phyloP scores from a whole-genome alignment of 768 basidiomycete species.

The Kwoniella dendrophila region DNA sequence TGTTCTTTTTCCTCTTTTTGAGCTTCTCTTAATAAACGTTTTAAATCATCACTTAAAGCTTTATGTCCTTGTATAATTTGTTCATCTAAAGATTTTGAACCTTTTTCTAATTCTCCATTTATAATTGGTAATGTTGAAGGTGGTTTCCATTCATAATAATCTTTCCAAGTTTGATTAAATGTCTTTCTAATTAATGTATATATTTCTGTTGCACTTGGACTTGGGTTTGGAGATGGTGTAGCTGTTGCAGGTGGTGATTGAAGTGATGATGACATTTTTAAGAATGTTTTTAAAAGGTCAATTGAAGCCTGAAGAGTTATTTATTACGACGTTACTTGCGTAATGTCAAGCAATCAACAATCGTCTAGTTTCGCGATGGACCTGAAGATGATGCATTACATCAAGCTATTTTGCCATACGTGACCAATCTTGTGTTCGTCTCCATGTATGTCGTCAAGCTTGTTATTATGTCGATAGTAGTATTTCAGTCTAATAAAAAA shows the following conservation, averaged over 20 bases:
- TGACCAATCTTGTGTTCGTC: no score
- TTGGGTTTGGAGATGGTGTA: slow-evolving; percentile 3
- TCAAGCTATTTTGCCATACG: no score
- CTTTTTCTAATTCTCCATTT: slow-evolving; percentile 2
- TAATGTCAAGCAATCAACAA: no score
- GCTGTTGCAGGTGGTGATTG: slow-evolving; percentile 4
- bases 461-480: no score
- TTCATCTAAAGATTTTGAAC: background rate
- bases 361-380: no score
- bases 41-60: background rate
- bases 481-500: no score
- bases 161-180: slow-evolving; percentile 15
- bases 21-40: background rate
- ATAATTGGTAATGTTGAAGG: slow-evolving; percentile 13
- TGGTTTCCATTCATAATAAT: slow-evolving; percentile 18
- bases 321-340: no score
- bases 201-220: background rate
- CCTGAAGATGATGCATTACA: no score
- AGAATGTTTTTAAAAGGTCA: background rate
- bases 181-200: background rate
- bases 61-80: background rate
- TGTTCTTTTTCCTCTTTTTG: background rate
- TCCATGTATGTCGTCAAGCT: no score
- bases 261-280: background rate
- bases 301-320: no score